phyloP scores from a whole-genome alignment of 768 basidiomycete genomes.

The Podaxis pistillaris region DNA sequence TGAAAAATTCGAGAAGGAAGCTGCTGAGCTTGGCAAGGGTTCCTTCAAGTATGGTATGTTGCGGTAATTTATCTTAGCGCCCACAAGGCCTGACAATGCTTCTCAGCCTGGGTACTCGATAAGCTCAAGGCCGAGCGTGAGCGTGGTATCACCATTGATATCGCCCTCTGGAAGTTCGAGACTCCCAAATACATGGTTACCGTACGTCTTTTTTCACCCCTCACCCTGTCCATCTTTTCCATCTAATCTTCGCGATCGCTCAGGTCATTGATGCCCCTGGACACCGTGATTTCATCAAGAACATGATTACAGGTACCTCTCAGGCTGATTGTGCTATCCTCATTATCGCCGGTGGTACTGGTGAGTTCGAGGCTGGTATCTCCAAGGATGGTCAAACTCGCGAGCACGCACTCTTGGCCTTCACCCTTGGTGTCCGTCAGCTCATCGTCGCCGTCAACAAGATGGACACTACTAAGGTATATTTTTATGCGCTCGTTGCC shows the following conservation, averaged over 20 bases:
- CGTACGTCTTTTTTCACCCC: slow-evolving; percentile 43
- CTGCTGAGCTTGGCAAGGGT: slow-evolving; percentile 99
- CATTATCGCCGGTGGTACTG: slow-evolving; percentile 98
- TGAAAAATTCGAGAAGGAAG: slow-evolving; percentile 99
- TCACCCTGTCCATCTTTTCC: slow-evolving; percentile 18
- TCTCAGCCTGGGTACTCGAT: slow-evolving; percentile 97
- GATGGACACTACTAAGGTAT: slow-evolving; percentile 98
- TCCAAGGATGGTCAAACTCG: slow-evolving; percentile 99
- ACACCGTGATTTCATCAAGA: slow-evolving; percentile 99
- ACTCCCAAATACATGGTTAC: slow-evolving; percentile 96
- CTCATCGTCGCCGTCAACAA: slow-evolving; percentile 99
- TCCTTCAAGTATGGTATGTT: slow-evolving; percentile 93
- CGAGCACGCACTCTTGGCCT: slow-evolving; percentile 99
- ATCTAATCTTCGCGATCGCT: slow-evolving; percentile 19
- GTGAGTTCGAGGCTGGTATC: slow-evolving; percentile 99
- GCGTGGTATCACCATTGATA: slow-evolving; percentile 99
- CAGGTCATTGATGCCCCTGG: slow-evolving; percentile 99
- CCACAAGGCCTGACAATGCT: slow-evolving; percentile 23
- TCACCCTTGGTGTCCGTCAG: slow-evolving; percentile 99
- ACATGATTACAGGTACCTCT: slow-evolving; percentile 99
- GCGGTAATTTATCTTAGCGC: slow-evolving; percentile 9
- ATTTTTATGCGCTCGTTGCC: slow-evolving; percentile 16
- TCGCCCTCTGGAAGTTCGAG: slow-evolving; percentile 99
- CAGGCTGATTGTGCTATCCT: slow-evolving; percentile 99
- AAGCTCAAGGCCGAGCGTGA: slow-evolving; percentile 99